phyloP scores from a whole-genome alignment of 1,284 basidiomycete genomes.

The Omphalotus olearius region DNA sequence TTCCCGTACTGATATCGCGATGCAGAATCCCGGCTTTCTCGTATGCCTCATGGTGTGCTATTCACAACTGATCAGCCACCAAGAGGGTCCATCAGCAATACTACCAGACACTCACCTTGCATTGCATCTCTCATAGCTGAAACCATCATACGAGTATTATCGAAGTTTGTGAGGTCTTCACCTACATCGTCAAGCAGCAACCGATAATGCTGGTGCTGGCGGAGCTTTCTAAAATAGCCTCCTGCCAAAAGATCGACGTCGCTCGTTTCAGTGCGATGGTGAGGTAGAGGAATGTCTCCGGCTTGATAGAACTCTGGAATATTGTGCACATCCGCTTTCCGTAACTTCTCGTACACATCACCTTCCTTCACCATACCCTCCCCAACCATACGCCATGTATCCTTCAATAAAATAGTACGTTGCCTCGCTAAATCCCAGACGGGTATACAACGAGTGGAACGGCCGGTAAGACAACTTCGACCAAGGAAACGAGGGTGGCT shows the following conservation, averaged over 20 bases:
- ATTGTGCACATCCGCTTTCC: no score
- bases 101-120: not conserved
- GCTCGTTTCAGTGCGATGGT: no score
- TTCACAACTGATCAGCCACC: not conserved
- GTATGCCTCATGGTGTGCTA: slow-evolving; percentile 3
- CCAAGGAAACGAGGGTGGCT: not conserved
- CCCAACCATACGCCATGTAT: slow-evolving; percentile 18
- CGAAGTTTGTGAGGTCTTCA: not conserved
- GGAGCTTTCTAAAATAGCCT: no score
- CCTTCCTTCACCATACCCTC: slow-evolving; percentile 13
- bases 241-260: no score
- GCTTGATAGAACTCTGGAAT: not conserved
- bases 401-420: slow-evolving; percentile 20
- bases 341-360: no score
- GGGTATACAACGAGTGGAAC: slow-evolving; percentile 5
- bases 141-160: not conserved
- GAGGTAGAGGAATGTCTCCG: no score
- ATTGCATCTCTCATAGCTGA: slow-evolving; percentile 2
- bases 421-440: slow-evolving; percentile 9
- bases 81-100: not conserved
- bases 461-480: not conserved
- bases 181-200: slow-evolving; percentile 17
- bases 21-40: slow-evolving; percentile 1
- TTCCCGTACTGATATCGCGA: slow-evolving; percentile 4
- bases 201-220: slow-evolving; percentile 12